Conservation (phyloP, 495 filamentous ascomycete genomes). For the Podospora appendiculata region DNA sequence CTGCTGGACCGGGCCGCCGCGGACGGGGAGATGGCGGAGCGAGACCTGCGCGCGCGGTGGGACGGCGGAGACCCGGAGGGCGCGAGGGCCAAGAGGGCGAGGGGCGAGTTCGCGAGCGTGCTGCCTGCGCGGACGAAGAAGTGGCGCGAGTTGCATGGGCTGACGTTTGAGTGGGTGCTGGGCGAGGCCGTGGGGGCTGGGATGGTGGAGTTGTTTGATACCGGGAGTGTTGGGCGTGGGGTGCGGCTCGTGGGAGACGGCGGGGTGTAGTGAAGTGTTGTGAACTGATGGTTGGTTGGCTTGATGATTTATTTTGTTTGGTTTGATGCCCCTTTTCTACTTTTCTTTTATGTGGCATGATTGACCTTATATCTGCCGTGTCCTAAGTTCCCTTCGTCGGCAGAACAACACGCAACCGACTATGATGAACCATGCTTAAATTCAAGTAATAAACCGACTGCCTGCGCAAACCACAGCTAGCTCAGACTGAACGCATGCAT, state of each 20-base stretch:
- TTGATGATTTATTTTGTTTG: no score
- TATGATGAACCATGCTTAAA: no score
- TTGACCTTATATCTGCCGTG: no score
- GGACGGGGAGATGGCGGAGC: conserved; percentile 54
- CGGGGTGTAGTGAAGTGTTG: neutral
- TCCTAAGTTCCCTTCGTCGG: no score
- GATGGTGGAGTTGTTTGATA: conserved; percentile 78
- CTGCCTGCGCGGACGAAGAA: conserved; percentile 69
- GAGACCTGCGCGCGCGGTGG: conserved; percentile 68
- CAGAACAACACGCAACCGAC: no score
- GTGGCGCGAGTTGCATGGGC: conserved; percentile 73
- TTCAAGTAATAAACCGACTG: no score
- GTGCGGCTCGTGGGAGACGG: conserved; percentile 35
- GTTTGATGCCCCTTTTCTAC: no score
- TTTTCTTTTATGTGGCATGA: no score
- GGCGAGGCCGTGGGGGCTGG: conserved; percentile 73
- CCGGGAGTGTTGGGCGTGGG: conserved; percentile 69
- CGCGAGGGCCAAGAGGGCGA: conserved; percentile 50
- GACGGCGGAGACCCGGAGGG: conserved; percentile 59
- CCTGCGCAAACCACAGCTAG: no score
- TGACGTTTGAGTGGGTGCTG: conserved; percentile 71
- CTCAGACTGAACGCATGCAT: no score
- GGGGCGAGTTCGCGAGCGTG: conserved; percentile 65
- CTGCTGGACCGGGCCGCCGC: conserved; percentile 58
- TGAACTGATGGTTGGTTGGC: no score